Evolutionary conservation across 805 yeast genomes (phyloP).

Genomic region (Cyberlindnera maritima): DNA sequence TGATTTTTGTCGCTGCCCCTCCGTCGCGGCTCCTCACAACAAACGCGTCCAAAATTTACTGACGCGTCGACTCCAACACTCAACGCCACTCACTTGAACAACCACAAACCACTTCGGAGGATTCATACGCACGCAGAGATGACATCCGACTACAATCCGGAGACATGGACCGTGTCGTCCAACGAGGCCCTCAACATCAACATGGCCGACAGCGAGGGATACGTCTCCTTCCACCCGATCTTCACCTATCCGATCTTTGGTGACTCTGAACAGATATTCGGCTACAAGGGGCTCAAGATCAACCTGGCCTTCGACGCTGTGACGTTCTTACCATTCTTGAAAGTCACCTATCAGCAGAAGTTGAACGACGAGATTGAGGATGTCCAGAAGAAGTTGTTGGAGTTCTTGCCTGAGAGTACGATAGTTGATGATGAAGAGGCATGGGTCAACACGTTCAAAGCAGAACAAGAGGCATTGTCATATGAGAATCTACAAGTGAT

Average conservation of each 20-base stretch:
- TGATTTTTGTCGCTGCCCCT: too few relatives aligned
- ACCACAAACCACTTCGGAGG: too few relatives aligned
- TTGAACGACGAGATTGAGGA: slow-evolving; percentile 56
- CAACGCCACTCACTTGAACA: too few relatives aligned
- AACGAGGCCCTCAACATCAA: slow-evolving; percentile 64
- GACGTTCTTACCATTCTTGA: slow-evolving; percentile 71
- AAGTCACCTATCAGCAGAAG: slow-evolving; percentile 53
- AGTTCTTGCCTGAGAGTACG: slow-evolving; percentile 60
- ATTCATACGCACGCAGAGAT: too few relatives aligned
- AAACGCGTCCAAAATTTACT: too few relatives aligned
- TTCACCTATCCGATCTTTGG: slow-evolving; percentile 96
- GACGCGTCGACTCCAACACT: neutral
- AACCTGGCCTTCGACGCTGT: slow-evolving; percentile 69
- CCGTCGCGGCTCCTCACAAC: too few relatives aligned
- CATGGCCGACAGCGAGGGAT: slow-evolving; percentile 55
- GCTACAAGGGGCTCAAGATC: slow-evolving; percentile 69
- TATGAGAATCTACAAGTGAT: slow-evolving; percentile 37
- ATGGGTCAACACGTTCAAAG: slow-evolving; percentile 60
- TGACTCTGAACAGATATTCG: slow-evolving; percentile 84
- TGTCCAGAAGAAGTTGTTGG: slow-evolving; percentile 50
- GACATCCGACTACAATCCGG: slow-evolving; percentile 54
- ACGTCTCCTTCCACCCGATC: slow-evolving; percentile 65
- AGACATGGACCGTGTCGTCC: slow-evolving; percentile 71
- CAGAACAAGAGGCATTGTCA: slow-evolving; percentile 41
- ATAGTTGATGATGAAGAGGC: slow-evolving; percentile 58